Percentiles rank a stretch among this genome's conserved stretches.
Evolutionary conservation across 2,329 filamentous ascomycete genomes (phyloP).

Genomic region (Colletotrichum musicola): DNA sequence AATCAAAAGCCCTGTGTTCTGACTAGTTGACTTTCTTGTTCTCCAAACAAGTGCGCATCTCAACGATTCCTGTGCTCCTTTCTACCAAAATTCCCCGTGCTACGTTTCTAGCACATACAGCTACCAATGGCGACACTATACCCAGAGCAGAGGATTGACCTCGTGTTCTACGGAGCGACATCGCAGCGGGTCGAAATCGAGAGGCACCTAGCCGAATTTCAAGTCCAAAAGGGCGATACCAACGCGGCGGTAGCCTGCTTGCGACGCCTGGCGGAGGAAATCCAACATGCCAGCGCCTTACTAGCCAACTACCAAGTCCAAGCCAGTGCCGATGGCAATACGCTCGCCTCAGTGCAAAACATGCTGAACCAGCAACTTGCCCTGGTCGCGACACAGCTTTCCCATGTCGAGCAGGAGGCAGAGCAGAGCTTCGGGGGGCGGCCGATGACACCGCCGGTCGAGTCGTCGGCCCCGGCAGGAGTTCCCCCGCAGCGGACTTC

Average conservation of each 20-base stretch:
- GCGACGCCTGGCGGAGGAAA: constrained; percentile 3
- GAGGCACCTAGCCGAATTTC: constrained; percentile 12
- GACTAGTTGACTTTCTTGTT: background rate
- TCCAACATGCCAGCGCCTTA: background rate
- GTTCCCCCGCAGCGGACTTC: background rate
- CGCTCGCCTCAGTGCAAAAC: background rate
- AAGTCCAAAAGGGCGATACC: background rate
- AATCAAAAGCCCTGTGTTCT: constrained; percentile 1
- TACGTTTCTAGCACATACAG: background rate
- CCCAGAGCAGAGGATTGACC: background rate
- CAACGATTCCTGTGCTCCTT: background rate
- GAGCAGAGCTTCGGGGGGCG: background rate
- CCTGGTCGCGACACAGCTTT: constrained; percentile 12
- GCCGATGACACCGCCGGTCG: background rate
- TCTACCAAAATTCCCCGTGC: background rate
- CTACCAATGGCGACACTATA: background rate
- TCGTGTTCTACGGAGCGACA: constrained; percentile 4
- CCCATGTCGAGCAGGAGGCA: constrained; percentile 1
- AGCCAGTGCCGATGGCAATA: background rate
- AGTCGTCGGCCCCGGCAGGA: background rate
- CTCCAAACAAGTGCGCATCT: no score
- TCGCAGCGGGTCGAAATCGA: constrained; percentile 21
- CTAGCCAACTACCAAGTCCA: background rate
- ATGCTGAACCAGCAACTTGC: constrained; percentile 12
- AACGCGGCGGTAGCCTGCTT: background rate